Conservation (phyloP, 768 basidiomycete genomes). For the Naganishia vishniacii region DNA sequence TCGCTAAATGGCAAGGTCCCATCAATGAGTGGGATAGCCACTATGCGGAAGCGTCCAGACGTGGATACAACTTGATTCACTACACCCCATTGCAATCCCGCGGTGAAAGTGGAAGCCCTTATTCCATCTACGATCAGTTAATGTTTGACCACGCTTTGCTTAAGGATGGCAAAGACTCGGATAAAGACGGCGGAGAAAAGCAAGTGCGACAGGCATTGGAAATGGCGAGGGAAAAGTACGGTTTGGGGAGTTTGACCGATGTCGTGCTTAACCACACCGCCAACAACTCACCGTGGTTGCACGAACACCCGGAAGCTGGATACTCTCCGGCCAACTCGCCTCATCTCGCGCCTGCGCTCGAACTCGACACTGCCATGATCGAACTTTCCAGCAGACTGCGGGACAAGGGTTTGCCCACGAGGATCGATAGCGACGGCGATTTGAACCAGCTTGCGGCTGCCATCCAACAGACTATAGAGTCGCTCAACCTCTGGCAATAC, state of each 20-base stretch:
- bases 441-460: slow-evolving; percentile 62
- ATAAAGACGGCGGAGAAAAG: slow-evolving; percentile 55
- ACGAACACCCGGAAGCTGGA: slow-evolving; percentile 92
- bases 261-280: slow-evolving; percentile 98
- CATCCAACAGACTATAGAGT: slow-evolving; percentile 60
- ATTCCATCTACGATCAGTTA: slow-evolving; percentile 83
- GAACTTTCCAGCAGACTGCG: slow-evolving; percentile 67
- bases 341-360: slow-evolving; percentile 83
- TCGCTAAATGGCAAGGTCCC: slow-evolving; percentile 98
- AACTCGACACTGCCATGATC: slow-evolving; percentile 80
- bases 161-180: slow-evolving; percentile 37
- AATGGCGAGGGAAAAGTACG: slow-evolving; percentile 74
- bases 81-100: slow-evolving; percentile 91
- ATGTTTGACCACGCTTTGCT: slow-evolving; percentile 76
- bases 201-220: slow-evolving; percentile 63
- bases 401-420: slow-evolving; percentile 65
- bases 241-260: slow-evolving; percentile 82
- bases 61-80: slow-evolving; percentile 98
- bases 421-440: slow-evolving; percentile 62
- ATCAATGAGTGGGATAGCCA: slow-evolving; percentile 68
- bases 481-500: slow-evolving; percentile 81
- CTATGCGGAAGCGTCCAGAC: slow-evolving; percentile 73
- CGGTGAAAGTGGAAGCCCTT: slow-evolving; percentile 83
- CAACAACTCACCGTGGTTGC: slow-evolving; percentile 83
- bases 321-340: slow-evolving; percentile 87